Percentiles rank a stretch among this genome's conserved stretches.
Conservation (phyloP, 2,329 filamentous ascomycete species). For the Rhinocladiella mackenziei region DNA sequence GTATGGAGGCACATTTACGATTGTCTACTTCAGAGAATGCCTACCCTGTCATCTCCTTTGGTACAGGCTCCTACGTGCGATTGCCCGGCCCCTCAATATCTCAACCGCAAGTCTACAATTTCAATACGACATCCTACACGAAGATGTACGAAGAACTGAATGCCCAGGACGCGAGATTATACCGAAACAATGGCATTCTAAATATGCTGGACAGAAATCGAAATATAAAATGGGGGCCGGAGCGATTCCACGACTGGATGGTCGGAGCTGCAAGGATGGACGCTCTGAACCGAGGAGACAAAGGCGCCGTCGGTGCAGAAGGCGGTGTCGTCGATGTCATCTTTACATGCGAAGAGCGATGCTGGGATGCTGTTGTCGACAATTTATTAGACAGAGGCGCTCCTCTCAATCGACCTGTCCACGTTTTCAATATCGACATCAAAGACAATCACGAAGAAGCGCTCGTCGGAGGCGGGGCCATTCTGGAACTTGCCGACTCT, state of each 20-base stretch:
- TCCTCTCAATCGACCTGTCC: constrained; percentile 84
- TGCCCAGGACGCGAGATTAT: constrained; percentile 78
- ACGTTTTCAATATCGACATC: constrained; percentile 98
- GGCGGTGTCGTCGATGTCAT: constrained; percentile 88
- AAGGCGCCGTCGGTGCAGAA: constrained; percentile 76
- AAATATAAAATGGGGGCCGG: constrained; percentile 88
- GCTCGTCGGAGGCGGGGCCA: constrained; percentile 80
- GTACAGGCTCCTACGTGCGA: constrained; percentile 89
- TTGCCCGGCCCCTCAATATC: constrained; percentile 85
- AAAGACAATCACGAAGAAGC: constrained; percentile 98
- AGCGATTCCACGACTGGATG: constrained; percentile 97
- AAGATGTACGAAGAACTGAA: constrained; percentile 90
- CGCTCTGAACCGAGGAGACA: constrained; percentile 63
- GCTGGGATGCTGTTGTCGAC: constrained; percentile 96
- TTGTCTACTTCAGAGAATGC: constrained; percentile 76
- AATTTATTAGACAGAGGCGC: constrained; percentile 82
- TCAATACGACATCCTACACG: constrained; percentile 94
- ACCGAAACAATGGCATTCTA: constrained; percentile 85
- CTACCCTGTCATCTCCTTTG: constrained; percentile 97
- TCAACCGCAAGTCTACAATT: constrained; percentile 95
- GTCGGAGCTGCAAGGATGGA: constrained; percentile 78
- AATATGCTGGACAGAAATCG: constrained; percentile 95
- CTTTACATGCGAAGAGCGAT: constrained; percentile 95
- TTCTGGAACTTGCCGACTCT: constrained; percentile 81
- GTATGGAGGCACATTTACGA: constrained; percentile 98